These are phyloP conservation scores for Gaultheria prostrata DNA, from an alignment of 148 eudicot genomes.

Conservation along the genomic window DNA sequence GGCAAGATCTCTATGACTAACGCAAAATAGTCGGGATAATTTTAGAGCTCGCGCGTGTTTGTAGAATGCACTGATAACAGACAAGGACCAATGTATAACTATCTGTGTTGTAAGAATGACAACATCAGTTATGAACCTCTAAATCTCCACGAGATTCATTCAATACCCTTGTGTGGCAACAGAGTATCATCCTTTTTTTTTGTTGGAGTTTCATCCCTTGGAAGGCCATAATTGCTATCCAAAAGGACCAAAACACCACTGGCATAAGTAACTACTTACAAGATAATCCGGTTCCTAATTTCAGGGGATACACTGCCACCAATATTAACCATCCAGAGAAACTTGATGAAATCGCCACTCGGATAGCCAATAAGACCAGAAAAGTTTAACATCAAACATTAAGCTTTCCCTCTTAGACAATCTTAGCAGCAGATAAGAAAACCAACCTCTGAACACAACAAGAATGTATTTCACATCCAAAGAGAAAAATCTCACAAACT, in stretches of 20 bases:
- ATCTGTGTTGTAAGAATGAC: neutral
- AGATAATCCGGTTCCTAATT: slow-evolving; percentile 97
- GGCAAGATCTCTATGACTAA: neutral
- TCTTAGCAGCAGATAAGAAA: slow-evolving; percentile 13
- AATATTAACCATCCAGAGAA: slow-evolving; percentile 97
- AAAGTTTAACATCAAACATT: slow-evolving; percentile 21
- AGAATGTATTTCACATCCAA: slow-evolving; percentile 98
- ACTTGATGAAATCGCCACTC: slow-evolving; percentile 93
- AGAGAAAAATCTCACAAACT: slow-evolving; percentile 92
- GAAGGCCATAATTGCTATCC: neutral
- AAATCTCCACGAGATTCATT: neutral
- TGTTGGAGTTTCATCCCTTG: neutral
- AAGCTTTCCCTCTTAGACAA: slow-evolving; percentile 2
- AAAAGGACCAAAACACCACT: neutral
- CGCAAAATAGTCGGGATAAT: neutral
- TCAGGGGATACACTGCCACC: slow-evolving; percentile 99
- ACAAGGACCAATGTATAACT: neutral
- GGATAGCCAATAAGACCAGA: slow-evolving; percentile 98
- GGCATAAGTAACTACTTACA: slow-evolving; percentile 36
- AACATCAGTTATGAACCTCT: neutral
- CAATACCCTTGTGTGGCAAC: neutral
- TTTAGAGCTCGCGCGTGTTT: neutral
- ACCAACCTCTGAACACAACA: slow-evolving; percentile 94
- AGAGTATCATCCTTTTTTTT: no score
- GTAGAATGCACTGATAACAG: neutral